Evolutionary conservation across 2,329 filamentous ascomycete genomes (phyloP).

Genomic region (Talaromyces sp.): DNA sequence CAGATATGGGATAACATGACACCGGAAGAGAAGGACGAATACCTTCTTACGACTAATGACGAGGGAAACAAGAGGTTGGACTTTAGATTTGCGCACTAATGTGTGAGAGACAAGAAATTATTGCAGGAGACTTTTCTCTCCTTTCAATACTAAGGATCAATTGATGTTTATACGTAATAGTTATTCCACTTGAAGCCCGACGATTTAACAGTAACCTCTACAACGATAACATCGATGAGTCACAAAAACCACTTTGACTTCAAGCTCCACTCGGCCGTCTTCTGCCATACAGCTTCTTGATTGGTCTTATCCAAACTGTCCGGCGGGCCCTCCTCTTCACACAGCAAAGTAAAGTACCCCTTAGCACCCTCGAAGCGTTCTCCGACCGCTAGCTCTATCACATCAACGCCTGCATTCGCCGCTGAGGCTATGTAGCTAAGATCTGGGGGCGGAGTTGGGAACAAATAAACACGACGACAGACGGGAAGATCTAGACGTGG

Average conservation of each 20-base stretch:
- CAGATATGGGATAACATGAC: conserved; percentile 36
- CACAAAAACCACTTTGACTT: no score
- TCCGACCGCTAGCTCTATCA: not conserved
- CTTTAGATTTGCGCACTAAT: conserved; percentile 39
- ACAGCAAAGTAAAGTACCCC: not conserved
- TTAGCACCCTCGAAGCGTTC: not conserved
- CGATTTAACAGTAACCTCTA: no score
- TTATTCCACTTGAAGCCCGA: no score
- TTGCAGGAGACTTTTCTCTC: no score
- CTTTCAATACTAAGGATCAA: no score
- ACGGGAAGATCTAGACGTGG: no score
- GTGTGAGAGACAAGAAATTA: no score
- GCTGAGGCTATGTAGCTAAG: not conserved
- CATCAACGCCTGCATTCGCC: not conserved
- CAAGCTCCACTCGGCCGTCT: not conserved
- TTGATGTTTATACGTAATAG: no score
- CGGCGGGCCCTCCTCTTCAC: not conserved
- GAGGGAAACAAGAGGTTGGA: conserved; percentile 39
- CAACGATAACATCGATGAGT: no score
- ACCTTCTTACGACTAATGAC: conserved; percentile 35
- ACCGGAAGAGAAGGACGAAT: conserved; percentile 30
- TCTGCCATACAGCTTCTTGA: not conserved
- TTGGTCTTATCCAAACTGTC: not conserved
- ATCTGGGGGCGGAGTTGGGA: no score
- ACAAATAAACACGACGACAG: no score